Conservation (phyloP, 208 protist species). For the Acanthamoeba polyphaga region DNA sequence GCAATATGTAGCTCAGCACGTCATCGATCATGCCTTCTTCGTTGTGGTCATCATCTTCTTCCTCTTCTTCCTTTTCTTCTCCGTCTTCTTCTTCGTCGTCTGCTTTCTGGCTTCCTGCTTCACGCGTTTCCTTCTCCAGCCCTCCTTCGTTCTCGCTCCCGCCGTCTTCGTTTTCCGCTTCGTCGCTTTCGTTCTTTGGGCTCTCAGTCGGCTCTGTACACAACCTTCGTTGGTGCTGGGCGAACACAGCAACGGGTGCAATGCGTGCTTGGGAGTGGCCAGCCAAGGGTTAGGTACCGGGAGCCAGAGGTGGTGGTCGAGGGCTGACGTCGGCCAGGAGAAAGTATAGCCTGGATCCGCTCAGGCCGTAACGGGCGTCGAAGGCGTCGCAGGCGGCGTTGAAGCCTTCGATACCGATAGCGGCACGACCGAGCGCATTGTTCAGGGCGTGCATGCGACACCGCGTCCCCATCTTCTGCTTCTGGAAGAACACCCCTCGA, state of each 20-base stretch:
- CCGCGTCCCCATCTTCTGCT: neutral
- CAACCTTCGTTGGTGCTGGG: too few relatives aligned
- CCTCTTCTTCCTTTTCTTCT: neutral
- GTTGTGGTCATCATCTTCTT: neutral
- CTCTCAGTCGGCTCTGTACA: too few relatives aligned
- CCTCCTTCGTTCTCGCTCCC: neutral
- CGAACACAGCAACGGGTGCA: too few relatives aligned
- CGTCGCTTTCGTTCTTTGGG: constrained; percentile 5
- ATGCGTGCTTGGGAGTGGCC: too few relatives aligned
- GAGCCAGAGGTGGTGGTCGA: neutral
- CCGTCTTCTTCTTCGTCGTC: neutral
- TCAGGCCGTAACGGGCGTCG: neutral
- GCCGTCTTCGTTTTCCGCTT: neutral
- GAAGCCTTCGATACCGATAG: neutral
- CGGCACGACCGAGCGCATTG: neutral
- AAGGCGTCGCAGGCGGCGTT: constrained; percentile 2
- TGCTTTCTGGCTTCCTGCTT: neutral
- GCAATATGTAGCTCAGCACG: neutral
- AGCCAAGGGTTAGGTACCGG: too few relatives aligned
- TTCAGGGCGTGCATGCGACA: constrained; percentile 48
- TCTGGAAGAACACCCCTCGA: constrained; percentile 9
- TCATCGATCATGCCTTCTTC: neutral
- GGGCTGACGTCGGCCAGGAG: neutral
- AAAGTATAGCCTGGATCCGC: neutral
- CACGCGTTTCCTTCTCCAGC: neutral